Evolutionary conservation across 1,139 yeast species (phyloP), one percentile per base, ranked within the genome.

Genomic region (Citeromyces hawaiiensis): DNA sequence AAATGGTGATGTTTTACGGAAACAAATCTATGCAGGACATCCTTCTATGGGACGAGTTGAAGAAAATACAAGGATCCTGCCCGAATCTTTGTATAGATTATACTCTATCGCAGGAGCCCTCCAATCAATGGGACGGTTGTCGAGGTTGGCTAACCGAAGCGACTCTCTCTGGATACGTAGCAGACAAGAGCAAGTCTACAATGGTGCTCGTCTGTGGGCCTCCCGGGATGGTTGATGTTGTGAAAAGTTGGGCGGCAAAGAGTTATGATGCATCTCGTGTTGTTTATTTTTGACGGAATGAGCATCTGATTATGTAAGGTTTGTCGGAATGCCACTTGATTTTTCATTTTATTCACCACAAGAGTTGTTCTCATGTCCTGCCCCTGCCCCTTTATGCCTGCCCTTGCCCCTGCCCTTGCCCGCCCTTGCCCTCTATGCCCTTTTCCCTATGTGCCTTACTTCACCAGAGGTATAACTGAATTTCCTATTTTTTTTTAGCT

Each of bases 151-250:
- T 86, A 54, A 68, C 82, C 52, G 77, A 81, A 57, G 93, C 82
- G 35, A 72, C 69, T 55, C 64, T 86, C 54, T 57, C 60, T 36
- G 46, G 54, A 42, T 59, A 61, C 47, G 67, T 81, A 52, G 73
- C 83, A 48, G 69, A 73, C 46, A 66, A 80, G 40, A 64, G 73
- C 47, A 76, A 65, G 48, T 68, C 76, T 51, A 39, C 51, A n/a
- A 77, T 83, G 61, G 71, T 83, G 48, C 80, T 87, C 57, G 79
- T 83, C 49, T 86, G 97, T 68, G 98, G 96, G 50, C 94, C 96
- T 42, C 91, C 93, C 54, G 83, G 86, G 40, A 66, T 86, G 64
- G 76, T 79, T 70, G 69, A 83, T 50, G 82, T 95, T 3, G 34
- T 30, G 10, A 30, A 30, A 17, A 30, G 17, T 7, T 30, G 34